phyloP scores from a whole-genome alignment of 2,329 filamentous ascomycete genomes.

The Xylaria arbuscula region DNA sequence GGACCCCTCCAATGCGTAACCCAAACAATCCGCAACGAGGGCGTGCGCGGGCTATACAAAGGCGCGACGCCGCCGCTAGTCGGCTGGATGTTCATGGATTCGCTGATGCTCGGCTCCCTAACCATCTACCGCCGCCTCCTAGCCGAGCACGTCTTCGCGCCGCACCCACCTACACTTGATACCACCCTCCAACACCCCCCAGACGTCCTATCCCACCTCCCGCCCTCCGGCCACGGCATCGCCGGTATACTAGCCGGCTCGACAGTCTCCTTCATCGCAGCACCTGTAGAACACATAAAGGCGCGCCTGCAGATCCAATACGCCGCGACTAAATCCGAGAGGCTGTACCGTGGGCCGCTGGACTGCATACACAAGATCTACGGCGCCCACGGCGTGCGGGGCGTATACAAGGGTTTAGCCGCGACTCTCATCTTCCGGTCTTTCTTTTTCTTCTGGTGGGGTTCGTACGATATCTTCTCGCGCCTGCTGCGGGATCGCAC shows the following conservation, averaged over 20 bases:
- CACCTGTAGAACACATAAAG: conserved; percentile 95
- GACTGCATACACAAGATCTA: conserved; percentile 82
- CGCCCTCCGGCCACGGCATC: conserved; percentile 83
- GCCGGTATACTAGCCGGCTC: conserved; percentile 88
- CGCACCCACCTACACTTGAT: conserved; percentile 51
- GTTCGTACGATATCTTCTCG: conserved; percentile 89
- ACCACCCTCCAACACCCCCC: conserved; percentile 46
- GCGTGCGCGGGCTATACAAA: conserved; percentile 88
- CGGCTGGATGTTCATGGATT: conserved; percentile 99
- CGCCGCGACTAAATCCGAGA: conserved; percentile 77
- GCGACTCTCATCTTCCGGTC: conserved; percentile 89
- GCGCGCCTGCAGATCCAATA: conserved; percentile 96
- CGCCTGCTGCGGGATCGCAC: conserved; percentile 74
- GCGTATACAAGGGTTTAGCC: conserved; percentile 85
- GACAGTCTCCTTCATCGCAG: conserved; percentile 92
- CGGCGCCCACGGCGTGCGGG: conserved; percentile 76
- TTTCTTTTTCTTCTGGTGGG: conserved; percentile 99
- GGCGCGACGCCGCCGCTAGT: conserved; percentile 90
- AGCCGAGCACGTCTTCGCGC: conserved; percentile 81
- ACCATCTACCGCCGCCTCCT: conserved; percentile 89
- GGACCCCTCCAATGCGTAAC: conserved; percentile 88
- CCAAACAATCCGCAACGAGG: conserved; percentile 88
- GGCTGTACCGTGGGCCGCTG: conserved; percentile 86
- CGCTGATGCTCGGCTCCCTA: conserved; percentile 87
- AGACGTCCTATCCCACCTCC: conserved; percentile 60